Evolutionary conservation across 2,329 filamentous ascomycete species (phyloP).

Genomic region (Botryotinia globosa): DNA sequence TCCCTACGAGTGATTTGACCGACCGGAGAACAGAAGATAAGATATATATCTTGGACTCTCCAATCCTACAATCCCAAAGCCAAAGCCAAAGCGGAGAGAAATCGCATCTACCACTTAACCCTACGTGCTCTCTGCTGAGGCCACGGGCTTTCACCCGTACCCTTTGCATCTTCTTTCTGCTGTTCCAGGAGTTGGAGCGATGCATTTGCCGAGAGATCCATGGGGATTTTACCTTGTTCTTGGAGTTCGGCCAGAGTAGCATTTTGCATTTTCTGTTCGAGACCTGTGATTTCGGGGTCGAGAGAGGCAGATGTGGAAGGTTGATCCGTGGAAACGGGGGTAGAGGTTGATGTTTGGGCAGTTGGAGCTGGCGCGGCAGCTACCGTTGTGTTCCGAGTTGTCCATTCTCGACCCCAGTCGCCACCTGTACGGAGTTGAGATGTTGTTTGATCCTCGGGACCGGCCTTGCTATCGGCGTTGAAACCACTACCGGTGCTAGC

Average conservation of each 20-base stretch:
- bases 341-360: not conserved
- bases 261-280: not conserved
- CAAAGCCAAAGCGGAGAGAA: not conserved
- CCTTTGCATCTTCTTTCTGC: not conserved
- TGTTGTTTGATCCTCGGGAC: not conserved
- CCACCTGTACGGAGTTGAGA: not conserved
- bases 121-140: not conserved
- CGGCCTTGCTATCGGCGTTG: not conserved
- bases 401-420: not conserved
- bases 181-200: not conserved
- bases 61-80: not conserved
- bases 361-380: not conserved
- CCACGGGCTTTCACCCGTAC: not conserved
- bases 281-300: not conserved
- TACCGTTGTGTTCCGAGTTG: not conserved
- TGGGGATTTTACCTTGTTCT: not conserved
- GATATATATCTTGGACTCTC: not conserved
- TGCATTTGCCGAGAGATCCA: not conserved
- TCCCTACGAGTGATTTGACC: not conserved
- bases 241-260: not conserved
- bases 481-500: not conserved
- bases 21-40: not conserved
- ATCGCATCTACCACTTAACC: not conserved
- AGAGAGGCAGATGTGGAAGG: not conserved
- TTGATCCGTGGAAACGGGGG: too few species aligned